Conservation (phyloP, 2,329 filamentous ascomycete genomes). For the Plenodomus tracheiphilus region DNA sequence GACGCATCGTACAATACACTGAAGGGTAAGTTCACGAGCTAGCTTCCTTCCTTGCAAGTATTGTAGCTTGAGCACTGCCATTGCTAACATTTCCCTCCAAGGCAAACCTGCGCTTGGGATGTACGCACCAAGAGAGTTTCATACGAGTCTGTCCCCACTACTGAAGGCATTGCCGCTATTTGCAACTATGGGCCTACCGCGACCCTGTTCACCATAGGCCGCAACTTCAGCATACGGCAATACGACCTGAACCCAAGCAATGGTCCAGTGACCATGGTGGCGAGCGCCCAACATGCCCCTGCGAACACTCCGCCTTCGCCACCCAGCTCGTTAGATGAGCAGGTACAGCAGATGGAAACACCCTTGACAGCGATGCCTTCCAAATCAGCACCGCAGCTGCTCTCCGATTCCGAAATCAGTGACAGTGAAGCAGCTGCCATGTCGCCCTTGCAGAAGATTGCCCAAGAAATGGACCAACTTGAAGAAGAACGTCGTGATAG, state of each 20-base stretch:
- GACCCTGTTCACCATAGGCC: slow-evolving; percentile 87
- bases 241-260: slow-evolving; percentile 80
- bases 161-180: slow-evolving; percentile 78
- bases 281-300: slow-evolving; percentile 84
- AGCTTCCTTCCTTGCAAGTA: slow-evolving; percentile 7
- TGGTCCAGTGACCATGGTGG: slow-evolving; percentile 71
- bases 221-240: slow-evolving; percentile 88
- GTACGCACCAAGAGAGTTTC: slow-evolving; percentile 97
- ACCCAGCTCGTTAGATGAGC: slow-evolving; percentile 77
- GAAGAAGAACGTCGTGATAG: slow-evolving; percentile 64
- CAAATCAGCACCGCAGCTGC: slow-evolving; percentile 33
- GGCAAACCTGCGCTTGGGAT: slow-evolving; percentile 94
- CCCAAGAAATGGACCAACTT: slow-evolving; percentile 68
- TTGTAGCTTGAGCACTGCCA: slow-evolving; percentile 2
- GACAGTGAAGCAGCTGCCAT: slow-evolving; percentile 65
- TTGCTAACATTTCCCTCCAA: slow-evolving; percentile 33
- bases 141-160: slow-evolving; percentile 82
- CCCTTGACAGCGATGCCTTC: slow-evolving; percentile 36
- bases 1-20: slow-evolving; percentile 88
- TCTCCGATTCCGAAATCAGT: slow-evolving; percentile 64
- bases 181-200: slow-evolving; percentile 88
- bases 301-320: slow-evolving; percentile 78
- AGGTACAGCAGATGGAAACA: slow-evolving; percentile 51
- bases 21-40: slow-evolving; percentile 70
- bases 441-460: slow-evolving; percentile 75